phyloP scores from a whole-genome alignment of 352 stramenopile species.

The Phytophthora multivora region DNA sequence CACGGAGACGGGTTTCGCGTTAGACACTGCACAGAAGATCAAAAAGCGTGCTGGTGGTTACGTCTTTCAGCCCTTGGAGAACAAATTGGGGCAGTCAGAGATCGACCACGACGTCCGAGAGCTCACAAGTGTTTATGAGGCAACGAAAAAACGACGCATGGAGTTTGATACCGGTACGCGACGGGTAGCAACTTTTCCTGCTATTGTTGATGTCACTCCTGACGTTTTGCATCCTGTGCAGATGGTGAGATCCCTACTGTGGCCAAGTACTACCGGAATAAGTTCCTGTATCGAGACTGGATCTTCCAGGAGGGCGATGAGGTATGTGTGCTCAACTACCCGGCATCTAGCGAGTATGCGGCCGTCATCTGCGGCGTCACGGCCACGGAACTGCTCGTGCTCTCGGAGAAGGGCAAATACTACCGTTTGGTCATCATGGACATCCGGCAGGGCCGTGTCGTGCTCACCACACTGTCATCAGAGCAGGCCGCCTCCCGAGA shows the following conservation, averaged over 20 bases:
- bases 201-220: conserved; percentile 17
- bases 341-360: conserved; percentile 58
- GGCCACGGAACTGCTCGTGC: conserved; percentile 72
- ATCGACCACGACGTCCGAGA: conserved; percentile 77
- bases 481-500: conserved; percentile 54
- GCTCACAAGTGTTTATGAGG: conserved; percentile 51
- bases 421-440: conserved; percentile 77
- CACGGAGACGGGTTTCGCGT: conserved; percentile 33
- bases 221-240: conserved; percentile 20
- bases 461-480: conserved; percentile 58
- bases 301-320: conserved; percentile 85
- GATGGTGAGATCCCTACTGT: conserved; percentile 46
- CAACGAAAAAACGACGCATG: conserved; percentile 75
- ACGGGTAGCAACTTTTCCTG: conserved; percentile 10
- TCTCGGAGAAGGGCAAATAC: conserved; percentile 85
- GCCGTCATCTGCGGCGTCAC: conserved; percentile 76
- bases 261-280: conserved; percentile 74
- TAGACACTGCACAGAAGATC: conserved; percentile 71
- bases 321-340: conserved; percentile 71
- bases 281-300: conserved; percentile 76
- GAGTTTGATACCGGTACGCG: conserved; percentile 41
- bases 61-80: conserved; percentile 77
- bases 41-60: conserved; percentile 70
- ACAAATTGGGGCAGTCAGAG: conserved; percentile 68
- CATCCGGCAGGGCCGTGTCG: conserved; percentile 65